Percentiles rank a stretch among this genome's conserved stretches.
Evolutionary conservation across 2,329 filamentous ascomycete species (phyloP).

Genomic region (Fusarium sambucinum): DNA sequence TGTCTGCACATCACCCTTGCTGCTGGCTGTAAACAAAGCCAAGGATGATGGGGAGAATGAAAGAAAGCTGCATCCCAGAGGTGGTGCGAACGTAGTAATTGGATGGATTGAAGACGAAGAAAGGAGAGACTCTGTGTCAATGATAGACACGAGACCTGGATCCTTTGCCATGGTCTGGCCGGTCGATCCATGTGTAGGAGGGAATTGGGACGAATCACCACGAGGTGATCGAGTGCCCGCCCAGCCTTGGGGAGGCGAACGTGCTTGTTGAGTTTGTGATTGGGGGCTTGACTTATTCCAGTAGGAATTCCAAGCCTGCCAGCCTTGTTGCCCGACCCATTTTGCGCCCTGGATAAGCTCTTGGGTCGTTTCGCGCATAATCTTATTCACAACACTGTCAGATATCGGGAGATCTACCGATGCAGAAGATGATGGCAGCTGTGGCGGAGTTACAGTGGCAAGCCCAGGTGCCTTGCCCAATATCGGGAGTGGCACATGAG

Average conservation of each 20-base stretch:
- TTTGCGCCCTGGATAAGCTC: conserved; percentile 80
- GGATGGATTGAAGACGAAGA: conserved; percentile 68
- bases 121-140: conserved; percentile 74
- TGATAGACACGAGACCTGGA: conserved; percentile 78
- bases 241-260: conserved; percentile 65
- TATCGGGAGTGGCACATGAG: conserved; percentile 69
- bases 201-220: conserved; percentile 69
- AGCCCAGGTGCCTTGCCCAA: conserved; percentile 68
- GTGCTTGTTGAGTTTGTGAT: conserved; percentile 58
- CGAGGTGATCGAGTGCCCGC: conserved; percentile 58
- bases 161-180: conserved; percentile 72
- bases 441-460: conserved; percentile 73
- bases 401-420: conserved; percentile 78
- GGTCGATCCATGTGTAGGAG: conserved; percentile 77
- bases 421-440: conserved; percentile 74
- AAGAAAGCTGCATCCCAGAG: conserved; percentile 82
- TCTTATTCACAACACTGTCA: conserved; percentile 79
- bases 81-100: conserved; percentile 76
- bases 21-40: conserved; percentile 81
- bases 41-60: conserved; percentile 82
- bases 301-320: conserved; percentile 83
- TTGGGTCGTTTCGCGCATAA: conserved; percentile 83
- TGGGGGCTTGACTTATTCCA: conserved; percentile 71
- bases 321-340: conserved; percentile 82
- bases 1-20: conserved; percentile 84